Evolutionary conservation across 768 basidiomycete species (phyloP).

Genomic region (Kwoniella dejecticola): DNA sequence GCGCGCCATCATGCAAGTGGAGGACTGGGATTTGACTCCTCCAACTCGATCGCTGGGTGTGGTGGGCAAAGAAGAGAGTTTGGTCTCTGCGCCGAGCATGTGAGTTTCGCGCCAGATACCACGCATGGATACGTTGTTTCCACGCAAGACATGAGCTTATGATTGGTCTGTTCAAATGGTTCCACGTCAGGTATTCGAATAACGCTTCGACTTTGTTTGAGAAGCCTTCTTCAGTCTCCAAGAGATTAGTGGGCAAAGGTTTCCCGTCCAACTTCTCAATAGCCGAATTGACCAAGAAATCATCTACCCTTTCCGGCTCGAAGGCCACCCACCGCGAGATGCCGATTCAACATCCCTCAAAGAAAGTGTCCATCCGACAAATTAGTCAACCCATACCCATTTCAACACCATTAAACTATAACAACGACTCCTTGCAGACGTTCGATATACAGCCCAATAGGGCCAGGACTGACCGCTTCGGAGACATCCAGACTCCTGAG

Average conservation of each 20-base stretch:
- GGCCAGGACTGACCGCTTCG: neutral
- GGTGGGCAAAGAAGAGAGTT: conserved; percentile 18
- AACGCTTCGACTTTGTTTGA: conserved; percentile 20
- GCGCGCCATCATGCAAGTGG: conserved; percentile 11
- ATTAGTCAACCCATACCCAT: conserved; percentile 23
- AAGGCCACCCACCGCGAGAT: no score
- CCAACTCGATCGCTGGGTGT: conserved; percentile 2
- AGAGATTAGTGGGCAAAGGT: conserved; percentile 13
- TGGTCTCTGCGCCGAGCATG: conserved; percentile 19
- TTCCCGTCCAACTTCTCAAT: conserved; percentile 14
- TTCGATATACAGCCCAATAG: neutral
- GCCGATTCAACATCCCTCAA: no score
- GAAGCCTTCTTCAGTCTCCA: neutral
- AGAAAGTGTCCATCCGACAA: no score
- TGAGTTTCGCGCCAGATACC: conserved; percentile 12
- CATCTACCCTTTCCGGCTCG: no score
- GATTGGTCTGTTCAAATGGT: neutral
- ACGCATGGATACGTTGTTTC: neutral
- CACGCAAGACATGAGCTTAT: neutral
- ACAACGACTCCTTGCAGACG: neutral
- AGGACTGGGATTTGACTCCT: conserved; percentile 5
- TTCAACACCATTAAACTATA: neutral
- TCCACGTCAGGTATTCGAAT: conserved; percentile 17
- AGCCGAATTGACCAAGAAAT: conserved; percentile 8
- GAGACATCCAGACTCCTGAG: neutral